phyloP scores from a whole-genome alignment of 2,329 filamentous ascomycete species.

The Cladosporium oxysporum region DNA sequence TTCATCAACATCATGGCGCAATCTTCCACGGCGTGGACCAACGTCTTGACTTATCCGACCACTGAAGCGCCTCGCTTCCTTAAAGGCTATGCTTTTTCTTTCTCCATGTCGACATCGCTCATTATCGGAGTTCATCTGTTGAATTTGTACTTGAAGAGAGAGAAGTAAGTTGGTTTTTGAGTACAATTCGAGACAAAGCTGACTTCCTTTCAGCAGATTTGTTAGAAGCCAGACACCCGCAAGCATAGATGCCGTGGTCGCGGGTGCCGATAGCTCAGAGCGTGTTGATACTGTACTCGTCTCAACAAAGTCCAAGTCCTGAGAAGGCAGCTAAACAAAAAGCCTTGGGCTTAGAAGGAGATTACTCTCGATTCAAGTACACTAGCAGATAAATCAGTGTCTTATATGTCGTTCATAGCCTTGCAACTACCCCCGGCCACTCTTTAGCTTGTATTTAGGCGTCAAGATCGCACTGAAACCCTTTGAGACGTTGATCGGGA shows the following conservation, averaged over 20 bases:
- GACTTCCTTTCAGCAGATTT: not conserved
- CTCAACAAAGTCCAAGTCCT: not conserved
- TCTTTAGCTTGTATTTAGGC: no score
- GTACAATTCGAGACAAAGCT: not conserved
- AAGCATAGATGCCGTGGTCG: not conserved
- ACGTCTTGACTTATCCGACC: constrained; percentile 53
- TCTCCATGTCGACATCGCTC: constrained; percentile 42
- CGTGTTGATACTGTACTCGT: not conserved
- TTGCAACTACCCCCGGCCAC: no score
- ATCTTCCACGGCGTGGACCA: constrained; percentile 59
- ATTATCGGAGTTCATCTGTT: constrained; percentile 28
- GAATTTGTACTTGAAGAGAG: not conserved
- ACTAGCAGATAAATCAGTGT: no score
- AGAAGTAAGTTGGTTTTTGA: not conserved
- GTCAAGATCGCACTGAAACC: no score
- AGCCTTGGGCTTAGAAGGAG: not conserved
- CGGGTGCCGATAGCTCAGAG: not conserved
- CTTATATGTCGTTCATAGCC: no score
- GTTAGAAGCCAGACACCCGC: not conserved
- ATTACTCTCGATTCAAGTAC: no score
- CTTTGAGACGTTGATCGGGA: no score
- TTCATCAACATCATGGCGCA: constrained; percentile 57
- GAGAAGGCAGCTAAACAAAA: not conserved
- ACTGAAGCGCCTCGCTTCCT: constrained; percentile 46
- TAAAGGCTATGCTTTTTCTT: constrained; percentile 47